A percentile compares a stretch with the other conserved stretches of the same genome.
Conservation (phyloP, 2,329 filamentous ascomycete species). For the Beauveria brongniartii region DNA sequence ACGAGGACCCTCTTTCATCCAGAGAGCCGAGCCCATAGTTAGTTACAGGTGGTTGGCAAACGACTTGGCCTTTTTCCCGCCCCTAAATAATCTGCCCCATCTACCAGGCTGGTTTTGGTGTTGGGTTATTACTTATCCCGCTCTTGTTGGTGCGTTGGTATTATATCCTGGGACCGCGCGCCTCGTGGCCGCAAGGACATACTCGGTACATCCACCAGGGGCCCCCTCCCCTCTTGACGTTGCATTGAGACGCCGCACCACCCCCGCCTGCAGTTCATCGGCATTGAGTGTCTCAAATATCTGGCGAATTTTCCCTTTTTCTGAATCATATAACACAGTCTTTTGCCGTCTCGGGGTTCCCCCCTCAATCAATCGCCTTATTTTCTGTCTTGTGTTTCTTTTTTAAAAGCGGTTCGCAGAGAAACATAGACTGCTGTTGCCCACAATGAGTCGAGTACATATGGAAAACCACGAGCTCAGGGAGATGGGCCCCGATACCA, state of each 20-base stretch:
- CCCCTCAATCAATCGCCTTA: no score
- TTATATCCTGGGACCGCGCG: no score
- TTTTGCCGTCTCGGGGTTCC: no score
- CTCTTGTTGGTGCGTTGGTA: not conserved
- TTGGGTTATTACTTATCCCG: not conserved
- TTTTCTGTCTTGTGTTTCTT: no score
- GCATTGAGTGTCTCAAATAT: not conserved
- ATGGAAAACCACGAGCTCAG: conserved; percentile 1
- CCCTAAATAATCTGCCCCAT: not conserved
- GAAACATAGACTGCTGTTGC: not conserved
- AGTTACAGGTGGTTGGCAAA: not conserved
- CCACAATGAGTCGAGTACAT: not conserved
- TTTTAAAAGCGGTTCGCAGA: no score
- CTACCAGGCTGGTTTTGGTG: not conserved
- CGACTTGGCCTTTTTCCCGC: not conserved
- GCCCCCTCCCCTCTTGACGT: not conserved
- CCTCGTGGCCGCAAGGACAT: no score
- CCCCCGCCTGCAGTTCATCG: not conserved
- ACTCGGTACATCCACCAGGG: no score
- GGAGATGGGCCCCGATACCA: not conserved
- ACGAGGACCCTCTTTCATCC: not conserved
- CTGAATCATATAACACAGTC: not conserved
- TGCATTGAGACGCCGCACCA: not conserved
- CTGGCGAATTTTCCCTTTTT: not conserved
- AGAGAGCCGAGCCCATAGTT: not conserved